Percentiles rank a stretch among this genome's conserved stretches.
phyloP scores from a whole-genome alignment of 2,329 filamentous ascomycete genomes.

The Chaetomiaceae sp. region DNA sequence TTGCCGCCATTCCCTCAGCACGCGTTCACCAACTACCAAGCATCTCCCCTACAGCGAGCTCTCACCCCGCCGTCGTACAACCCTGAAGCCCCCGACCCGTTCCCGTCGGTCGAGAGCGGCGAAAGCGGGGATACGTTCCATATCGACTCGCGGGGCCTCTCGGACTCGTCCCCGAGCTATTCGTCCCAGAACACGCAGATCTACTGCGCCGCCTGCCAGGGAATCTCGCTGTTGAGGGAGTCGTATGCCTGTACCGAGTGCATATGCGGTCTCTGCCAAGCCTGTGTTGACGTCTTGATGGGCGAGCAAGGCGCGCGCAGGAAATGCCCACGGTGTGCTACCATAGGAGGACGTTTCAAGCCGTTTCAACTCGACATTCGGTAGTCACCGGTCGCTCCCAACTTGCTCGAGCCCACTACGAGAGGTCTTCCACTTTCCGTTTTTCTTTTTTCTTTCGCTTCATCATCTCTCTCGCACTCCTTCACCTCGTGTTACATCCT shows the following conservation, averaged over 20 bases:
- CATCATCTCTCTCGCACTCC: conserved; percentile 14
- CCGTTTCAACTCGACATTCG: conserved; percentile 76
- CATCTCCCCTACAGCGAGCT: conserved; percentile 84
- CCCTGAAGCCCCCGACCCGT: conserved; percentile 67
- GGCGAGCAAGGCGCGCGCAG: conserved; percentile 69
- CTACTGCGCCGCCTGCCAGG: conserved; percentile 84
- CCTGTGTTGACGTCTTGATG: conserved; percentile 79
- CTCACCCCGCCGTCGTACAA: conserved; percentile 76
- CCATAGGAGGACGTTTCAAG: conserved; percentile 75
- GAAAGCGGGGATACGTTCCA: conserved; percentile 68
- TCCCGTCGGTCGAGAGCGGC: conserved; percentile 82
- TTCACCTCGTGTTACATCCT: not conserved
- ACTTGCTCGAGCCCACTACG: not conserved
- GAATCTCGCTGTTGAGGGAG: conserved; percentile 70
- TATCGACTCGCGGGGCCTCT: conserved; percentile 61
- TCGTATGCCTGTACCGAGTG: conserved; percentile 95
- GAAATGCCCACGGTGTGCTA: conserved; percentile 75
- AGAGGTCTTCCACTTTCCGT: not conserved
- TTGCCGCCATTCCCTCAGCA: conserved; percentile 58
- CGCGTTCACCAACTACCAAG: conserved; percentile 65
- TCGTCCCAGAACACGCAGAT: conserved; percentile 77
- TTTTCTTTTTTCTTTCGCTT: conserved; percentile 13
- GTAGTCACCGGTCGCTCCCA: conserved; percentile 15
- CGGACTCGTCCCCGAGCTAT: conserved; percentile 69
- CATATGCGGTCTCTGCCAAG: conserved; percentile 85